Conservation (phyloP, 805 yeast genomes). For the Kurtzmaniella fragi region DNA sequence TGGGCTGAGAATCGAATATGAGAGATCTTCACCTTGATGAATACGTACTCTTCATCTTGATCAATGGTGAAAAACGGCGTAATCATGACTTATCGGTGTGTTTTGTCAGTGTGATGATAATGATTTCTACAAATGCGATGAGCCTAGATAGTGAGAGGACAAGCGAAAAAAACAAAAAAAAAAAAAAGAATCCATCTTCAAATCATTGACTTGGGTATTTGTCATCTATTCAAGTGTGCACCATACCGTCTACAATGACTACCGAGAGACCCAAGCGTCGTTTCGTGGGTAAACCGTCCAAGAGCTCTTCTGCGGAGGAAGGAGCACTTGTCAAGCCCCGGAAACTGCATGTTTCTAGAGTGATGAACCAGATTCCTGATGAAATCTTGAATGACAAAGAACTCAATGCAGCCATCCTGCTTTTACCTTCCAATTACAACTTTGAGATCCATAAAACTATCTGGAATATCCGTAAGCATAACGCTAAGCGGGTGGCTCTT, state of each 20-base stretch:
- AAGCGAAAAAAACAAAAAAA: not conserved
- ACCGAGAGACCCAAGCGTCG: slow-evolving; percentile 41
- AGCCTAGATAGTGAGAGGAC: not conserved
- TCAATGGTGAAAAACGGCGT: slow-evolving; percentile 77
- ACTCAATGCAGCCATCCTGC: slow-evolving; percentile 73
- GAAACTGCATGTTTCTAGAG: slow-evolving; percentile 44
- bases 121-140: slow-evolving; percentile 5
- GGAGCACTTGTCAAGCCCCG: slow-evolving; percentile 4
- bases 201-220: no score
- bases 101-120: not conserved
- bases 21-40: slow-evolving; percentile 60
- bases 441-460: slow-evolving; percentile 95
- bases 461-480: slow-evolving; percentile 78
- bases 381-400: slow-evolving; percentile 78
- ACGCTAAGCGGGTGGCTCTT: slow-evolving; percentile 79
- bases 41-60: slow-evolving; percentile 72
- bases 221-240: no score
- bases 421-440: slow-evolving; percentile 87
- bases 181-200: not conserved
- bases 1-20: slow-evolving; percentile 69
- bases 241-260: not conserved
- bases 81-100: slow-evolving; percentile 46
- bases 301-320: slow-evolving; percentile 4
- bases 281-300: slow-evolving; percentile 49
- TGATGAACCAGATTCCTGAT: slow-evolving; percentile 82